Evolutionary conservation across 306 rosid species (phyloP).

Genomic region (Chamaecrista fasciculata): DNA sequence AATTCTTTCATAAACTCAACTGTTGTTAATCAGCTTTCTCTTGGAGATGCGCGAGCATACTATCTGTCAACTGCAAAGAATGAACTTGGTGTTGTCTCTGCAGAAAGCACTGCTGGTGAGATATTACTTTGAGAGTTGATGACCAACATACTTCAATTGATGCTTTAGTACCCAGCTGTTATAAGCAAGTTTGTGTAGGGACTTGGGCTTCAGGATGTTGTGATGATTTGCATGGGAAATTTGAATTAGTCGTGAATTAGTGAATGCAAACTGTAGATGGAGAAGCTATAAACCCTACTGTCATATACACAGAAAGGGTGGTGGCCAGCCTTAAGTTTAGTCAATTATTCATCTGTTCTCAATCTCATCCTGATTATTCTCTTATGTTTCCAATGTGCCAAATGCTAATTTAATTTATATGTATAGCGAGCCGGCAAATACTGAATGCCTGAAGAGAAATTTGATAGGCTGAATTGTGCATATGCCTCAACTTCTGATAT

Average conservation of each 20-base stretch:
- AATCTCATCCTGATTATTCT: not conserved
- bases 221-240: constrained; percentile 17
- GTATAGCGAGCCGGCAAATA: not conserved
- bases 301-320: not conserved
- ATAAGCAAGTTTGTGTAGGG: not conserved
- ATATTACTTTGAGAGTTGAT: too few relatives aligned
- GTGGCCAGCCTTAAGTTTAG: not conserved
- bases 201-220: not conserved
- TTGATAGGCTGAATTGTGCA: not conserved
- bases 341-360: constrained; percentile 5
- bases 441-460: not conserved
- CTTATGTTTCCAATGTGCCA: not conserved
- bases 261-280: not conserved
- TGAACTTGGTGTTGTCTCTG: constrained; percentile 88
- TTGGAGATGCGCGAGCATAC: constrained; percentile 91
- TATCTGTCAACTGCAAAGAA: constrained; percentile 87
- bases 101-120: constrained; percentile 84
- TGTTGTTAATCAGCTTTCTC: constrained; percentile 67
- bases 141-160: too few relatives aligned
- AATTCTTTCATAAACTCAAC: constrained; percentile 29
- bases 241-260: constrained; percentile 1
- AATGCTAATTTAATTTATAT: constrained; percentile 1
- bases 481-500: constrained; percentile 27
- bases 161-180: not conserved
- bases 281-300: not conserved